phyloP scores from a whole-genome alignment of 2,329 filamentous ascomycete species.

The Fusarium anguioides region DNA sequence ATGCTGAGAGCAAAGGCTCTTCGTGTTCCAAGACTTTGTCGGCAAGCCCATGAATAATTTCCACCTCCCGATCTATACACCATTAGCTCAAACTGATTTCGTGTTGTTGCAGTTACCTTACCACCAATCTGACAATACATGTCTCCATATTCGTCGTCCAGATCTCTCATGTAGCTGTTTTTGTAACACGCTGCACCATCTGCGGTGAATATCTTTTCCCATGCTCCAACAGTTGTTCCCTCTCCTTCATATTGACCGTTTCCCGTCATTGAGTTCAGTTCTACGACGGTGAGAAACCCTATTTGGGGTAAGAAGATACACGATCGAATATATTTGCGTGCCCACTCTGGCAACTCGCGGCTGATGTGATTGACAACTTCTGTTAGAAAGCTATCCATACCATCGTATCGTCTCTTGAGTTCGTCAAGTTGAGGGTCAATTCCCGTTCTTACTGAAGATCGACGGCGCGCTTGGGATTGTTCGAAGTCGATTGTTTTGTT shows the following conservation, averaged over 20 bases:
- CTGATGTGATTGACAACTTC: slow-evolving; percentile 74
- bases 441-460: slow-evolving; percentile 78
- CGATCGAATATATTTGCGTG: slow-evolving; percentile 67
- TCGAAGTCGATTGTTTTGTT: slow-evolving; percentile 83
- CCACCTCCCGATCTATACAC: slow-evolving; percentile 80
- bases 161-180: slow-evolving; percentile 79
- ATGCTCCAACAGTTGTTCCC: slow-evolving; percentile 65
- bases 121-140: slow-evolving; percentile 86
- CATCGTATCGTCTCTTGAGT: slow-evolving; percentile 81
- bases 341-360: slow-evolving; percentile 69
- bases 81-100: slow-evolving; percentile 35
- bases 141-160: slow-evolving; percentile 86
- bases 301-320: slow-evolving; percentile 93
- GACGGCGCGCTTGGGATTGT: slow-evolving; percentile 74
- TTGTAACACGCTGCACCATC: slow-evolving; percentile 85
- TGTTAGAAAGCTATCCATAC: slow-evolving; percentile 78
- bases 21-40: slow-evolving; percentile 77
- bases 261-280: slow-evolving; percentile 61
- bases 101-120: slow-evolving; percentile 51
- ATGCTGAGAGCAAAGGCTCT: slow-evolving; percentile 72
- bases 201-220: slow-evolving; percentile 82
- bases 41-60: slow-evolving; percentile 83
- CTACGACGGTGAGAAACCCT: slow-evolving; percentile 86
- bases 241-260: slow-evolving; percentile 72
- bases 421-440: slow-evolving; percentile 80